Base-by-base conservation (phyloP, 495 filamentous ascomycete species). In the Aspergillus ostianus region DNA sequence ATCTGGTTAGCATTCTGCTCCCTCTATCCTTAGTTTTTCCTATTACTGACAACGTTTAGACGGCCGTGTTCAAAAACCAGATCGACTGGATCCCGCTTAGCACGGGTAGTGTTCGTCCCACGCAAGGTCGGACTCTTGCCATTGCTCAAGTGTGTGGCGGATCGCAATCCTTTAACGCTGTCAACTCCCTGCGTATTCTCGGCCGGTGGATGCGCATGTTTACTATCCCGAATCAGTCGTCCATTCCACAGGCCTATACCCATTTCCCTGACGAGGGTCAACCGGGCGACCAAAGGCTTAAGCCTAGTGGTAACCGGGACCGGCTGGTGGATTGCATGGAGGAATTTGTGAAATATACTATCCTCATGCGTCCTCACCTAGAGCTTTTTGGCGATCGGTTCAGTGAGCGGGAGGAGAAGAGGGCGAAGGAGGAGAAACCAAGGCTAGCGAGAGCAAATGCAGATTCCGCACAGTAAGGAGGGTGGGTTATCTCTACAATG, bases 191-290 rank as follows among this genome's bases (percentile, higher is more conserved):
- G 51, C 80, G 87, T 2, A 82, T 90, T 29, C 75, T 91, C 0
- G 88, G 87, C 7, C 80, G 87, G 10, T 90, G 87, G 88, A 91
- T 91, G 87, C 79, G 88, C 30, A 91, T 90, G 88, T 90, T 89
- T 61, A 80, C 79, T 2, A 89, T 90, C 48, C 83, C 85, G 3
- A 91, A 91, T 63, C 87, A 91, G 70, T 84, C 80, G 15, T 85
- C 80, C 0, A 76, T 91, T 6, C 88, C 88, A 0, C 78, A 73
- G 58, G 88, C 87, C 2, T 90, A 84, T 62, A 88, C 80, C 15
- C 82, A 86, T 32, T 90, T 90, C 59, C 80, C 80, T 0, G 80
- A 82, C 51, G 80, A 78, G 36, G 77, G 75, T 19, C 70, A 76
- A 44, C 80, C 79, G n/a, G 82, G 73, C 10, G 81, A 81, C 47